Percentiles rank a stretch among this genome's conserved stretches.
Evolutionary conservation across 768 basidiomycete species (phyloP).

Genomic region (Boletus subparvulus): DNA sequence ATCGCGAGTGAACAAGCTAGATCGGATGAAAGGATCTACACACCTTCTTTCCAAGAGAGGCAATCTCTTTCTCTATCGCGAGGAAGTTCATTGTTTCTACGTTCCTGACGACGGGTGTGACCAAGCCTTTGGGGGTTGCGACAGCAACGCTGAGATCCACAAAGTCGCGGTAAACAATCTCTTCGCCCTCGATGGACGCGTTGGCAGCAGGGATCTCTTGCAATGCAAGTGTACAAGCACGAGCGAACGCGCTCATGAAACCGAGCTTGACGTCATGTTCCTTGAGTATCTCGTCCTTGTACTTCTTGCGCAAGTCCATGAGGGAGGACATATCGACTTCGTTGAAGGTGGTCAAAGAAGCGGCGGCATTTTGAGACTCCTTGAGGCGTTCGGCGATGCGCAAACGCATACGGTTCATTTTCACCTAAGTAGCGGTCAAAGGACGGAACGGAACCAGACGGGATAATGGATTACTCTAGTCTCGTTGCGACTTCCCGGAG

Average conservation of each 20-base stretch:
- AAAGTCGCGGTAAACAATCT: conserved; percentile 89
- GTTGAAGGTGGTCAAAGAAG: conserved; percentile 97
- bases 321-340: conserved; percentile 99
- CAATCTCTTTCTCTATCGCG: conserved; percentile 92
- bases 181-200: conserved; percentile 90
- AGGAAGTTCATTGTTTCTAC: conserved; percentile 83
- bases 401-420: conserved; percentile 98
- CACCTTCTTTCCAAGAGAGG: conserved; percentile 86
- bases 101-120: conserved; percentile 94
- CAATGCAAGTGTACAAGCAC: conserved; percentile 79
- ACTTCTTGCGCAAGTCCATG: conserved; percentile 88
- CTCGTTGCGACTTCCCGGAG: conserved; percentile 69
- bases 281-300: conserved; percentile 91
- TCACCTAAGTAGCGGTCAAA: conserved; percentile 54
- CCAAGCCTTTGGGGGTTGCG: conserved; percentile 95
- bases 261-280: conserved; percentile 94
- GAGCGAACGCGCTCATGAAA: conserved; percentile 97
- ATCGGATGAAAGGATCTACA: conserved; percentile 8
- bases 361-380: conserved; percentile 95
- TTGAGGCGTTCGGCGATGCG: conserved; percentile 98
- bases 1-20: conserved; percentile 5
- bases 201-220: conserved; percentile 93
- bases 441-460: not conserved
- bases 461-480: conserved; percentile 60
- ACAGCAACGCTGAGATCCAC: conserved; percentile 96